Base-by-base conservation (phyloP, 73 alveolate species). In the Tetrahymena borealis region DNA sequence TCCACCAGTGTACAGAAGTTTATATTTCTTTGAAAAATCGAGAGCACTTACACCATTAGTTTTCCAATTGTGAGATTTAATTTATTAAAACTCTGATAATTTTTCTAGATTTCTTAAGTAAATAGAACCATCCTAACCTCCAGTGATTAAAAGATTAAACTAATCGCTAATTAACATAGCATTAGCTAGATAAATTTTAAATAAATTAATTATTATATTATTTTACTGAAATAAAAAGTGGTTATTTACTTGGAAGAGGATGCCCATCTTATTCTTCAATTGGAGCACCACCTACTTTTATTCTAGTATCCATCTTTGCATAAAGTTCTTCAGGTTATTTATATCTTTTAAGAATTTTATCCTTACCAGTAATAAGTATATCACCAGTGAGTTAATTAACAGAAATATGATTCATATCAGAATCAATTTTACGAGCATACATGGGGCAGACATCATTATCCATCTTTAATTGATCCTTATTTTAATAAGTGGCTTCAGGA, bases 41-140 rank as follows among this genome's bases (percentile, higher is more conserved):
- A 98, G 77, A 36, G 98, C 94, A n/a, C 98, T 94, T 38, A 98
- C 97, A 3, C 99, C 99, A 7, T 98, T 98, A 36, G 96, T 85
- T 91, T 95, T 98, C 79, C 97, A 94, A 32, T 98, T 96, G 90
- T 98, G 99, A 40, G 98, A 98, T 60, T 98, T 97, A 79, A 97
- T 95, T 90, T 96, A 96, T 91, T 97, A 97, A 6, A 93, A 79
- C 60, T 95, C 95, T 36, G 95, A 95, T 38, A 98, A 96, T 60
- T 95, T 94, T 90, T 97, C 93, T 91, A 94, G 93, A 93, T 95
- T 94, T 94, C 99, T 96, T n/a, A 98, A 91, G 78, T 96, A 93
- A 94, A 98, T 90, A 78, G 97, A 95, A 28, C 99, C 99, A 94
- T 98, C 99, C 93, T 95, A 96, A 0, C 99, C 99, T 32, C 98